Evolutionary conservation across 2,329 filamentous ascomycete genomes (phyloP), one percentile per base, ranked within the genome.

Genomic region (Ophiocordyceps polyrhachis-furcata): DNA sequence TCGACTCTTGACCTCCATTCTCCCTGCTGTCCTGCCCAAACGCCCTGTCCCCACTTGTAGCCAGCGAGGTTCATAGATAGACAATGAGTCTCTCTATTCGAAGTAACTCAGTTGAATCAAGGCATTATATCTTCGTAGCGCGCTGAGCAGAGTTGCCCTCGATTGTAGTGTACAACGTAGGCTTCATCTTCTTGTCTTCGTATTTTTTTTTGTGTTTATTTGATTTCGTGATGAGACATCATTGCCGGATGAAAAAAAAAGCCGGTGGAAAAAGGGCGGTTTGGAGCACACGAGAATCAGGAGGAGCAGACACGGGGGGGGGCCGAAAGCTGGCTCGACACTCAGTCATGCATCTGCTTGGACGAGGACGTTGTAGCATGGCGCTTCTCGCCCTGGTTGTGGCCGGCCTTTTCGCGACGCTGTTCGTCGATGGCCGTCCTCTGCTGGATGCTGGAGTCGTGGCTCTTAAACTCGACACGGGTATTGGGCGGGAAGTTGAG

Each of bases 371-470:
- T 47, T 20, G 48, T 42, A 45, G 32, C 15, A n/a, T 61, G 58
- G 37, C 63, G 62, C 50, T 65, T 65, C 46, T 66, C 63, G 50
- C 60, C 56, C 45, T 64, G 61, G 49, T 67, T 63, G 52, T 74
- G 70, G 46, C 63, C 62, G 17, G 68, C 73, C 65, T 93, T 93
- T 57, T 94, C 87, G 53, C 89, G 85, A 49, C 88, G 82, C 46
- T 85, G 84, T 62, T 94, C 86, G 56, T 95, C 88, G 50, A 94
- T 87, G 19, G 84, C 84, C 28, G 81, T 83, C 52, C 87, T 78
- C 65, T 95, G 88, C 53, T 86, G 83, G 58, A 98, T 95, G 62
- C 86, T 94, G 51, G 89, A 85, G 58, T 95, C 88, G 62, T 98
- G 91, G 58, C 83, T 91, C 67, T 94, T 93, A 77, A 88, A 98